Percentiles rank a stretch among this genome's conserved stretches.
Evolutionary conservation across 2,329 filamentous ascomycete genomes (phyloP).

Genomic region (Penicillium sp.): DNA sequence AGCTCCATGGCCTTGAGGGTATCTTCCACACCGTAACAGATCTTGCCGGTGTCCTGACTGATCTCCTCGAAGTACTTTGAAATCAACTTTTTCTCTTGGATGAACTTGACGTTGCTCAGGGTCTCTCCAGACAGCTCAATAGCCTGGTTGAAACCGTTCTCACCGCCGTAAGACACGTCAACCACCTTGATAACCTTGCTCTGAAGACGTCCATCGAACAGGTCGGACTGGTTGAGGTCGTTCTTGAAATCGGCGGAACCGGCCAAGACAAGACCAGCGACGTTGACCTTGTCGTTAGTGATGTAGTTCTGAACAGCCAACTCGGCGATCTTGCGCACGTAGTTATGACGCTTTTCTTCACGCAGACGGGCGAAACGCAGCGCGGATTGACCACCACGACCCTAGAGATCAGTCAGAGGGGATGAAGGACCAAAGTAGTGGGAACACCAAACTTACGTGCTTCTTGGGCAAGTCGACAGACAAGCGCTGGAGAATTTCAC

Average conservation of each 20-base stretch:
- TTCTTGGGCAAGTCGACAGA: constrained; percentile 99
- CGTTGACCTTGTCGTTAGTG: constrained; percentile 97
- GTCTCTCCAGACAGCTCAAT: constrained; percentile 96
- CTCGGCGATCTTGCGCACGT: constrained; percentile 97
- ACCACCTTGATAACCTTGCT: constrained; percentile 99
- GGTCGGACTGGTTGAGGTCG: constrained; percentile 93
- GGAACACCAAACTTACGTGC: constrained; percentile 54
- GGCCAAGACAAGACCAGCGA: constrained; percentile 89
- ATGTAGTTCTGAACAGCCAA: constrained; percentile 99
- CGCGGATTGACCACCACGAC: constrained; percentile 98
- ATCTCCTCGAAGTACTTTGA: constrained; percentile 99
- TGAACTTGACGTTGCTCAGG: constrained; percentile 98
- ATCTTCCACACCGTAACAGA: constrained; percentile 98
- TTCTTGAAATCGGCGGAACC: constrained; percentile 99
- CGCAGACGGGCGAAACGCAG: constrained; percentile 98
- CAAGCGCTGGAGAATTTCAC: constrained; percentile 97
- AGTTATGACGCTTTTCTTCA: constrained; percentile 99
- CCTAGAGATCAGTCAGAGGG: constrained; percentile 37
- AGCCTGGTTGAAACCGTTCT: constrained; percentile 99
- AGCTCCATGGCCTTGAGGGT: constrained; percentile 95
- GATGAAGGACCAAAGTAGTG: not conserved
- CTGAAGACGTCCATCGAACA: constrained; percentile 91
- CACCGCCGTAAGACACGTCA: constrained; percentile 96
- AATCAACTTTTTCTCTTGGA: constrained; percentile 99
- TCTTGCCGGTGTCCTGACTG: constrained; percentile 91